Percentiles rank a stretch among this genome's conserved stretches.
phyloP scores from a whole-genome alignment of 2,329 filamentous ascomycete genomes.

The Alternaria sp. region DNA sequence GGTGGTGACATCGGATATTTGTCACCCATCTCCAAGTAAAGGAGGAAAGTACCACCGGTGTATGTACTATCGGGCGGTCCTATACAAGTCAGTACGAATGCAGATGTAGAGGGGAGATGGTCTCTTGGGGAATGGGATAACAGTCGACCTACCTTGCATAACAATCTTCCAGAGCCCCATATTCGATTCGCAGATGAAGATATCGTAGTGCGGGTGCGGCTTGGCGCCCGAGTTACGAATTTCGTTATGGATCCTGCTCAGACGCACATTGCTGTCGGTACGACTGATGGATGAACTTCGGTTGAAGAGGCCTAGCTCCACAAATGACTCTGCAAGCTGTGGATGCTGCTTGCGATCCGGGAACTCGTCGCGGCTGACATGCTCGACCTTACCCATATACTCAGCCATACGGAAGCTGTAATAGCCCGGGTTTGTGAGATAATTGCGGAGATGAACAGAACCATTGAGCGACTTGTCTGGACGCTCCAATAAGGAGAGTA shows the following conservation, averaged over 20 bases:
- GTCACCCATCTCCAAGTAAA: not conserved
- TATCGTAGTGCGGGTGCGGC: slow-evolving; percentile 44
- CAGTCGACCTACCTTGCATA: slow-evolving; percentile 22
- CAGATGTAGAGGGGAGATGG: too few relatives aligned
- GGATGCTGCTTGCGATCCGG: slow-evolving; percentile 44
- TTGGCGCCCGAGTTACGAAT: slow-evolving; percentile 41
- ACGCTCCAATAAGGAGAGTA: slow-evolving; percentile 21
- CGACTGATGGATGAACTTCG: not conserved
- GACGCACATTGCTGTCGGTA: slow-evolving; percentile 26
- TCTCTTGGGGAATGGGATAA: too few relatives aligned
- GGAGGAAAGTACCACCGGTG: not conserved
- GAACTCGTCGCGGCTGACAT: slow-evolving; percentile 34
- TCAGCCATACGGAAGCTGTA: slow-evolving; percentile 16
- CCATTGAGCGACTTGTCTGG: slow-evolving; percentile 10
- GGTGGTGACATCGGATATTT: not conserved
- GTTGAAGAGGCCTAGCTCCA: slow-evolving; percentile 11
- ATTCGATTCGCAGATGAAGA: slow-evolving; percentile 50
- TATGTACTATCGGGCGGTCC: not conserved
- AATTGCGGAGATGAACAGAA: too few relatives aligned
- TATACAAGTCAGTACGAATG: not conserved
- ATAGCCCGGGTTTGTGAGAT: slow-evolving; percentile 1
- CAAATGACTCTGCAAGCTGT: slow-evolving; percentile 13
- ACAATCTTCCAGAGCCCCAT: slow-evolving; percentile 52
- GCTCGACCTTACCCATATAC: slow-evolving; percentile 16
- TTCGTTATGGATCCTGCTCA: slow-evolving; percentile 39